Evolutionary conservation across 164 flowering plant species (phyloP).

Genomic region (Santalum album): DNA sequence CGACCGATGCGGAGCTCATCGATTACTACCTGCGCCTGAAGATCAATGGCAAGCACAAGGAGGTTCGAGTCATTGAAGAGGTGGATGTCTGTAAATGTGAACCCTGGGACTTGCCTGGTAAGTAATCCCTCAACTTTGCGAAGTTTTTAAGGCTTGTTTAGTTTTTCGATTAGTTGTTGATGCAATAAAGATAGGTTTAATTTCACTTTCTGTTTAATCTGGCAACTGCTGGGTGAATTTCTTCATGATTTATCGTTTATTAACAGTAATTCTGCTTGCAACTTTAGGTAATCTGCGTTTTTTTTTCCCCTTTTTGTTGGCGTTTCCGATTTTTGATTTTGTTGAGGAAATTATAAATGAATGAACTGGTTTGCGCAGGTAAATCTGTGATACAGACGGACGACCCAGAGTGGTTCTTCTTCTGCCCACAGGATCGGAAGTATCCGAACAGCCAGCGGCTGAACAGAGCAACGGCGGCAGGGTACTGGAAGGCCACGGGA

Average conservation of each 20-base stretch:
- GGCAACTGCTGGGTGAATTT: no score
- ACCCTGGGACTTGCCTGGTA: slow-evolving; percentile 84
- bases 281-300: no score
- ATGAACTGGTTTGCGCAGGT: slow-evolving; percentile 18
- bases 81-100: slow-evolving; percentile 62
- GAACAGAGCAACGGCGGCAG: slow-evolving; percentile 58
- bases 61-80: slow-evolving; percentile 41
- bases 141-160: no score
- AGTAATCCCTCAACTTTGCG: no score
- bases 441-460: slow-evolving; percentile 56
- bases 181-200: no score
- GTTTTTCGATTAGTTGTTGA: no score
- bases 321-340: no score
- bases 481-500: slow-evolving; percentile 81
- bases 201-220: no score
- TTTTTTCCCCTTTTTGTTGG: no score
- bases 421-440: slow-evolving; percentile 59
- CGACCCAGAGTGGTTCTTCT: slow-evolving; percentile 69
- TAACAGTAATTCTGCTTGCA: no score
- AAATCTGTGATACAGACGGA: slow-evolving; percentile 34
- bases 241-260: no score
- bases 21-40: slow-evolving; percentile 37
- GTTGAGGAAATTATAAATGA: neutral
- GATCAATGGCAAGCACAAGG: slow-evolving; percentile 31
- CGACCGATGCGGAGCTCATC: slow-evolving; percentile 59